These are phyloP conservation scores for Aspergillus asperescens DNA, from an alignment of 495 filamentous ascomycete species.

Conservation along the genomic window DNA sequence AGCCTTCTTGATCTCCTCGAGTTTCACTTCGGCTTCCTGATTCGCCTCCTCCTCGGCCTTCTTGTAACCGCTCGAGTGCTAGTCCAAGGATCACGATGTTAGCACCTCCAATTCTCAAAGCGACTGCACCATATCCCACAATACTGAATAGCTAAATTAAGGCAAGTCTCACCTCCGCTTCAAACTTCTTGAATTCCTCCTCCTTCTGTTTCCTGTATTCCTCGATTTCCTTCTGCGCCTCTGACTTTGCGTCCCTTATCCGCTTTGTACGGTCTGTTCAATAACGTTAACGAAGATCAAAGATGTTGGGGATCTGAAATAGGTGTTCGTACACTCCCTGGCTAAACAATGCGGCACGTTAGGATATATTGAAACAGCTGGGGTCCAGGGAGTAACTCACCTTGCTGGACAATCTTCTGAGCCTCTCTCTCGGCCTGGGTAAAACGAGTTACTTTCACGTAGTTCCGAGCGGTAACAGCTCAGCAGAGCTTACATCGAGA, in stretches of 20 bases:
- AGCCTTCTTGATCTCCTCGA: slow-evolving; percentile 73
- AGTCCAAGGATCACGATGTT: slow-evolving; percentile 6
- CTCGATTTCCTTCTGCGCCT: slow-evolving; percentile 97
- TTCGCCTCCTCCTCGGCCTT: slow-evolving; percentile 79
- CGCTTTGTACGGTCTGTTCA: slow-evolving; percentile 87
- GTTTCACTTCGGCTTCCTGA: slow-evolving; percentile 72
- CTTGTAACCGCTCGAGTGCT: slow-evolving; percentile 87
- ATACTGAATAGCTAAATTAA: not conserved
- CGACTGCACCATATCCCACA: not conserved
- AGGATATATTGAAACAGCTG: slow-evolving; percentile 21
- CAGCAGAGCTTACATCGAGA: slow-evolving; percentile 72
- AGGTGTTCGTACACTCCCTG: slow-evolving; percentile 59
- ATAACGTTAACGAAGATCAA: slow-evolving; percentile 21
- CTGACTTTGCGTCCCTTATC: slow-evolving; percentile 88
- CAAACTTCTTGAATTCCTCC: slow-evolving; percentile 90
- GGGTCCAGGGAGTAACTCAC: slow-evolving; percentile 36
- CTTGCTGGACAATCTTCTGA: slow-evolving; percentile 97
- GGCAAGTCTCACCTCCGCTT: slow-evolving; percentile 65
- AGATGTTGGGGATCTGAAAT: not conserved
- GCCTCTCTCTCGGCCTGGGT: slow-evolving; percentile 91
- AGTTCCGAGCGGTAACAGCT: not conserved
- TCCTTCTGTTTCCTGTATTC: slow-evolving; percentile 89
- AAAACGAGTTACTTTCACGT: slow-evolving; percentile 4
- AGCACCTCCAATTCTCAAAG: slow-evolving; percentile 3
- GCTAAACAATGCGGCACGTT: slow-evolving; percentile 44